Evolutionary conservation across 805 yeast species (phyloP).

Genomic region (Ogataea sp.): DNA sequence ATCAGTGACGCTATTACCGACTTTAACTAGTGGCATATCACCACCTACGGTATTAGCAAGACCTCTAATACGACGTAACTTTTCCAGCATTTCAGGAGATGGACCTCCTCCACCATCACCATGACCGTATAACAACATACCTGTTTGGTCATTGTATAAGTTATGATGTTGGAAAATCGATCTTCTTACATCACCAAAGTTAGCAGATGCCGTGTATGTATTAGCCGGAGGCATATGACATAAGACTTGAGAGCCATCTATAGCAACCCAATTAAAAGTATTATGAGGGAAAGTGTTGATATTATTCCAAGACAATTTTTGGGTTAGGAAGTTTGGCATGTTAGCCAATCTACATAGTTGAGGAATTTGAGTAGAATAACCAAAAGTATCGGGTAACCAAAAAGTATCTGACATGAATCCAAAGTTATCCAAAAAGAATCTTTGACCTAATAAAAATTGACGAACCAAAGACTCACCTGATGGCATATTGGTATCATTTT

Average conservation of each 20-base stretch:
- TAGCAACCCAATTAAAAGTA: conserved; percentile 91
- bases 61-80: conserved; percentile 86
- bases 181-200: conserved; percentile 86
- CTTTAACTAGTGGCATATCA: conserved; percentile 69
- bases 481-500: conserved; percentile 95
- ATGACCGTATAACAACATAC: conserved; percentile 77
- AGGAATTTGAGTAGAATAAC: conserved; percentile 92
- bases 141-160: conserved; percentile 69
- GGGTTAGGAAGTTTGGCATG: conserved; percentile 79
- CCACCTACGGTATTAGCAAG: conserved; percentile 69
- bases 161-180: conserved; percentile 79
- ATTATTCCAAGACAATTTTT: conserved; percentile 94
- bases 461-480: conserved; percentile 84
- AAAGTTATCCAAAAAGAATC: conserved; percentile 73
- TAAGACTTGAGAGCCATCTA: conserved; percentile 88
- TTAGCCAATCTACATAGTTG: conserved; percentile 87
- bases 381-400: conserved; percentile 98
- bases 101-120: conserved; percentile 99
- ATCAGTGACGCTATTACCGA: conserved; percentile 73
- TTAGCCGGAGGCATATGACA: conserved; percentile 98
- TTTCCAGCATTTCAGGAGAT: conserved; percentile 86
- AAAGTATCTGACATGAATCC: conserved; percentile 68
- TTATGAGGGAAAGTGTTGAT: conserved; percentile 84
- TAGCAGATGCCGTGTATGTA: conserved; percentile 89
- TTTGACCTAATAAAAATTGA: conserved; percentile 86